These are phyloP conservation scores for Sugiyamaella boreocaroliniensis DNA, from an alignment of 805 yeast species.

Conservation along the genomic window DNA sequence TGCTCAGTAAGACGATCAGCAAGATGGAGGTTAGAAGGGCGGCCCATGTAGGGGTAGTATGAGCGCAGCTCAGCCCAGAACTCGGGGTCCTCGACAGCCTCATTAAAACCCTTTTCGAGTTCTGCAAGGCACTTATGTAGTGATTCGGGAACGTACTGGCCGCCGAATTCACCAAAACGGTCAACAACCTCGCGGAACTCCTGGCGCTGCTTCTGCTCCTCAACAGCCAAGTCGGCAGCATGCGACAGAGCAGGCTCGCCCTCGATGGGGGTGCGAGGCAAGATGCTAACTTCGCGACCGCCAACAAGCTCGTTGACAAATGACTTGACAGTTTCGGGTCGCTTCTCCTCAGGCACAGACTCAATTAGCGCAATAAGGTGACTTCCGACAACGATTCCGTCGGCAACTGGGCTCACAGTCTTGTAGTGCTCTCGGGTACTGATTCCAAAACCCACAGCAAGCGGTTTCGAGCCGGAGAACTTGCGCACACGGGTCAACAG, in stretches of 20 bases:
- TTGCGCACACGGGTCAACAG: slow-evolving; percentile 71
- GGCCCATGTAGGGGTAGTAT: slow-evolving; percentile 86
- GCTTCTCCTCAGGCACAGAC: slow-evolving; percentile 45
- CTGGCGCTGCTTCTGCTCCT: slow-evolving; percentile 19
- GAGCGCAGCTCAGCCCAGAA: slow-evolving; percentile 92
- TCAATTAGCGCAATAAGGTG: slow-evolving; percentile 67
- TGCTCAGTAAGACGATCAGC: slow-evolving; percentile 86
- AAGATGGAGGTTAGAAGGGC: slow-evolving; percentile 87
- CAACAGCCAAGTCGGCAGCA: slow-evolving; percentile 23
- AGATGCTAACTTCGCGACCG: slow-evolving; percentile 31
- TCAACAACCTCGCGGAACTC: slow-evolving; percentile 31
- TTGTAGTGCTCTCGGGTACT: slow-evolving; percentile 86
- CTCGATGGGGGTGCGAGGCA: slow-evolving; percentile 4
- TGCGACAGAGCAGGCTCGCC: not conserved
- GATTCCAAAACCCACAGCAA: slow-evolving; percentile 97
- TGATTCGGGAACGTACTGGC: slow-evolving; percentile 97
- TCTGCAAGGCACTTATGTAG: slow-evolving; percentile 85
- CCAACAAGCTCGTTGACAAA: slow-evolving; percentile 67
- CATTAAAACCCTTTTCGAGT: slow-evolving; percentile 80
- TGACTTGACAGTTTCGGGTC: slow-evolving; percentile 56
- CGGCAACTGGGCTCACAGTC: slow-evolving; percentile 72
- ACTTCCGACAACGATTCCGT: slow-evolving; percentile 95
- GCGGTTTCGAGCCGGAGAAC: slow-evolving; percentile 64
- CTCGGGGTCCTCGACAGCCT: slow-evolving; percentile 77
- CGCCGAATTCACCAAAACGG: slow-evolving; percentile 92